Percentiles rank a stretch among this genome's conserved stretches.
Conservation (phyloP, 371 early-diverging fungal species). For the Mortierella sp. region DNA sequence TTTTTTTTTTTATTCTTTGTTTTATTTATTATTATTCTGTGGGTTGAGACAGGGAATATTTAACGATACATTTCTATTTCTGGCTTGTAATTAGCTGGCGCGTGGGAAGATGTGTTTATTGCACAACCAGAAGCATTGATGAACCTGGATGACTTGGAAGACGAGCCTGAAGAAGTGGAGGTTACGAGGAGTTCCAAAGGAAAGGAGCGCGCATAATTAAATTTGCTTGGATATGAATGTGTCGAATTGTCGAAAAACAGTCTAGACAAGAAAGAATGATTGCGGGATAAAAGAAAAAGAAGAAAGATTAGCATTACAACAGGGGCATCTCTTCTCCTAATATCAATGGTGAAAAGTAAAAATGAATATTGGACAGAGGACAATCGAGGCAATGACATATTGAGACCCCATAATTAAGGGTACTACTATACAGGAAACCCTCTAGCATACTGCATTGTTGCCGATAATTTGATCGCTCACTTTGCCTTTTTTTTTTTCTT, state of each 20-base stretch:
- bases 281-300: not conserved
- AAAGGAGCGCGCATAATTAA: slow-evolving; percentile 38
- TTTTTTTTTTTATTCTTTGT: not conserved
- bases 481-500: not conserved
- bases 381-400: too few relatives aligned
- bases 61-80: not conserved
- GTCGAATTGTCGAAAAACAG: too few relatives aligned
- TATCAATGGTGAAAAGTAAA: too few relatives aligned
- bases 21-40: not conserved
- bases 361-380: not conserved
- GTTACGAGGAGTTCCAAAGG: slow-evolving; percentile 26
- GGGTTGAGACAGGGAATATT: not conserved
- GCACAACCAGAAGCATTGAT: slow-evolving; percentile 36
- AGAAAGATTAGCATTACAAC: too few relatives aligned
- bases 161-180: slow-evolving; percentile 42
- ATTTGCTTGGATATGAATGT: not conserved
- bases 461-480: too few relatives aligned
- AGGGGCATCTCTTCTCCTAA: too few relatives aligned
- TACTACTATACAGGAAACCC: not conserved
- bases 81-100: slow-evolving; percentile 12
- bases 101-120: slow-evolving; percentile 44
- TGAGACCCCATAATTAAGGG: not conserved
- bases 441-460: too few relatives aligned
- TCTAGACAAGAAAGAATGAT: too few relatives aligned
- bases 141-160: slow-evolving; percentile 40